Evolutionary conservation across 75 land plant genomes (phyloP).

Genomic region (Picea sitchensis): DNA sequence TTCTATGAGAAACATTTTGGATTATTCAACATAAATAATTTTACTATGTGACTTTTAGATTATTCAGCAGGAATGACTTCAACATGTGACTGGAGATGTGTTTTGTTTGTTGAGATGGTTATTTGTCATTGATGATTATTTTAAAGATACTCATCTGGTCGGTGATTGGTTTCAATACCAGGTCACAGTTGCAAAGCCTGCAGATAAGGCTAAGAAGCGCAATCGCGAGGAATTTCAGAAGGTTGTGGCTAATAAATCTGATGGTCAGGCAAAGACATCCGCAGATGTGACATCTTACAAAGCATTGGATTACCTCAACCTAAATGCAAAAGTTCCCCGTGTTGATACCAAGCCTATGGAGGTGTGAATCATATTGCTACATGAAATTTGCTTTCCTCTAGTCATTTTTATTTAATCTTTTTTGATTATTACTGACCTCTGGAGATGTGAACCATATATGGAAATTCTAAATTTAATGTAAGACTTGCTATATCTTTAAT

Average conservation of each 20-base stretch:
- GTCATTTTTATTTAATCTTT: neutral
- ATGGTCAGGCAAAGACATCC: slow-evolving; percentile 1
- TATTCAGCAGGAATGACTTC: too few relatives aligned
- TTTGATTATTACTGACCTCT: neutral
- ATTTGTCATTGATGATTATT: neutral
- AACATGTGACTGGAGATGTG: neutral
- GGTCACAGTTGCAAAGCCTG: slow-evolving; percentile 42
- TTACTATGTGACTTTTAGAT: neutral
- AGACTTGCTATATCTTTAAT: neutral
- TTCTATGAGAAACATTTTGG: neutral
- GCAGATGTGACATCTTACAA: neutral
- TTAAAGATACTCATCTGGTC: neutral
- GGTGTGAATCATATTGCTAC: slow-evolving; percentile 11
- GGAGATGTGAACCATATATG: neutral
- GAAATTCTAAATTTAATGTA: too few relatives aligned
- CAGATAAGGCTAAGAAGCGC: slow-evolving; percentile 25
- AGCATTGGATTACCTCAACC: neutral
- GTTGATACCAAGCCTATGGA: slow-evolving; percentile 5
- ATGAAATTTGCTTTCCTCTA: too few relatives aligned
- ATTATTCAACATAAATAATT: too few relatives aligned
- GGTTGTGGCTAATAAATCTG: slow-evolving; percentile 4
- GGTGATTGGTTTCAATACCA: neutral
- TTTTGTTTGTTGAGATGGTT: neutral
- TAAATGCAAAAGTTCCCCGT: slow-evolving; percentile 13
- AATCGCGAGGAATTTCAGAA: slow-evolving; percentile 22